A percentile compares a stretch with the other conserved stretches of the same genome.
Conservation (phyloP, 179 eudicot genomes). For the Spergularia azorica region DNA sequence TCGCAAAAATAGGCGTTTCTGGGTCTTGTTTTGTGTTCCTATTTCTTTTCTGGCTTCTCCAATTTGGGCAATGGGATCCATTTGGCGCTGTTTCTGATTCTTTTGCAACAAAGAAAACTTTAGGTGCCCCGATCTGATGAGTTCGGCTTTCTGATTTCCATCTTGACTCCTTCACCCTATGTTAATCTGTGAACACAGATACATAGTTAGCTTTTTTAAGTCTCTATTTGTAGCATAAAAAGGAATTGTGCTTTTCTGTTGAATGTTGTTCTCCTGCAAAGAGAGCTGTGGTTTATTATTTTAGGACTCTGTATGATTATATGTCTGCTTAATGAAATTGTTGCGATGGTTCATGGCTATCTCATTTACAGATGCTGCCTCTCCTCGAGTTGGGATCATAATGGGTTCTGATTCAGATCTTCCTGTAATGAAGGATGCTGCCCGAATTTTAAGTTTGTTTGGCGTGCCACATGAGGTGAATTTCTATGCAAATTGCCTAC, state of each 20-base stretch:
- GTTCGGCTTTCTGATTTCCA: not conserved
- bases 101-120: no score
- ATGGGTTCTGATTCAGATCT: conserved; percentile 99
- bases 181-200: conserved; percentile 3
- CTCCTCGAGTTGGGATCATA: conserved; percentile 81
- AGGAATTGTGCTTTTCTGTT: not conserved
- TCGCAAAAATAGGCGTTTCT: no score
- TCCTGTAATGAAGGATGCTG: conserved; percentile 94
- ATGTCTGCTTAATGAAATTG: conserved; percentile 1
- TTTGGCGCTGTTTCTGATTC: no score
- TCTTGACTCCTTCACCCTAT: not conserved
- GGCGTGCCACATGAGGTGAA: conserved; percentile 70
- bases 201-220: not conserved
- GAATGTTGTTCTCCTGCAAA: not conserved
- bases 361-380: conserved; percentile 37
- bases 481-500: not conserved
- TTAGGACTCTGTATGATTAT: not conserved
- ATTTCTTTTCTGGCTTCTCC: no score
- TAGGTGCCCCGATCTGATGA: not conserved
- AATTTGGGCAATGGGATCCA: no score
- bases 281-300: no score
- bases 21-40: no score
- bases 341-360: not conserved
- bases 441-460: conserved; percentile 62
- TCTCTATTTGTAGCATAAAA: not conserved